Evolutionary conservation across 441 rosid genomes (phyloP).

Genomic region (Viola pubescens): DNA sequence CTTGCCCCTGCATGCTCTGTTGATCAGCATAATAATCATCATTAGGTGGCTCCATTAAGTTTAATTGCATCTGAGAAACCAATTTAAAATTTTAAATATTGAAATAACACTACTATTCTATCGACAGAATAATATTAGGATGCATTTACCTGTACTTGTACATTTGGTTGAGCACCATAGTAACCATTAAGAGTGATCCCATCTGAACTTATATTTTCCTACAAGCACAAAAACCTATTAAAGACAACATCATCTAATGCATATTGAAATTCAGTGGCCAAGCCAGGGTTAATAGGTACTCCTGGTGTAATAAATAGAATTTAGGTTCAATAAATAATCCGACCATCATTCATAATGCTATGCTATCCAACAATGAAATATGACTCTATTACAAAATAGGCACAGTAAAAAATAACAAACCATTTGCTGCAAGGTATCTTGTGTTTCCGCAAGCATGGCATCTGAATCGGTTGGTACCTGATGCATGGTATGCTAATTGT

Average conservation of each 20-base stretch:
- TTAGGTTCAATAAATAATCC: not conserved
- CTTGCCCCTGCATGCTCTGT: constrained; percentile 74
- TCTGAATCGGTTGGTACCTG: constrained; percentile 67
- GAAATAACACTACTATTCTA: constrained; percentile 1
- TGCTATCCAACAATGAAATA: not conserved
- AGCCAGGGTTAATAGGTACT: too few species aligned
- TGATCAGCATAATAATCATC: constrained; percentile 60
- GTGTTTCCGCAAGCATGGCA: constrained; percentile 48
- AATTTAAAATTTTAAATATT: constrained; percentile 9
- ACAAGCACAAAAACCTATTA: constrained; percentile 19
- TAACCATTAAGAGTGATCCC: constrained; percentile 51
- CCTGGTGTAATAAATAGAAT: too few species aligned
- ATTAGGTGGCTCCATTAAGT: constrained; percentile 77
- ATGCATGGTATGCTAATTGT: not conserved
- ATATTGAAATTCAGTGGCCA: too few species aligned
- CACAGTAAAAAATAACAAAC: constrained; percentile 37
- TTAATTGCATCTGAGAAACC: constrained; percentile 61
- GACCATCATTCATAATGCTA: not conserved
- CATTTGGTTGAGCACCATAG: constrained; percentile 50
- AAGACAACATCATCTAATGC: not conserved
- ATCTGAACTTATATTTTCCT: constrained; percentile 67
- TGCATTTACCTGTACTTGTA: constrained; percentile 53
- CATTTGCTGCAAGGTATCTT: constrained; percentile 70
- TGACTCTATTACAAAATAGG: not conserved
- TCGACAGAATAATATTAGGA: not conserved